Evolutionary conservation across 345 rosid genomes (phyloP).

Genomic region (Salix brachista): DNA sequence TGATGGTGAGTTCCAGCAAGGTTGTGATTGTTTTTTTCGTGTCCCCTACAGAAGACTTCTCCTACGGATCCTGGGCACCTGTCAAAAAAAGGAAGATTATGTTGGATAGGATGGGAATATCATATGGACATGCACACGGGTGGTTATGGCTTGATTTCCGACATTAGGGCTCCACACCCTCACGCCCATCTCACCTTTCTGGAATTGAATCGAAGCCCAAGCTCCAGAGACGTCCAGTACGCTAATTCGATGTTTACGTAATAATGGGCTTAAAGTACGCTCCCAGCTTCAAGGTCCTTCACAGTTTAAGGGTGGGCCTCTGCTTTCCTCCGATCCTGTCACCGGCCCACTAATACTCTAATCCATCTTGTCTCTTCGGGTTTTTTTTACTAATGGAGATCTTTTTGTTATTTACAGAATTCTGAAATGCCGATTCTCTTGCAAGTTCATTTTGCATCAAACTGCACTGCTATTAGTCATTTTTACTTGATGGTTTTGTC

Average conservation of each 20-base stretch:
- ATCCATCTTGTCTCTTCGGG: too few species aligned
- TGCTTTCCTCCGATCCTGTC: too few species aligned
- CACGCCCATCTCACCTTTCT: neutral
- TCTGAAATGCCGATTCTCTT: neutral
- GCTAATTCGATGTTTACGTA: neutral
- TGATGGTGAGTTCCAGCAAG: slow-evolving; percentile 24
- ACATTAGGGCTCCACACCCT: slow-evolving; percentile 33
- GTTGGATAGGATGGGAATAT: slow-evolving; percentile 11
- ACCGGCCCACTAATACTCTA: too few species aligned
- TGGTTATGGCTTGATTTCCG: slow-evolving; percentile 13
- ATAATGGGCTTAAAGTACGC: neutral
- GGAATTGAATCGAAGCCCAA: neutral
- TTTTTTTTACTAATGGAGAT: neutral
- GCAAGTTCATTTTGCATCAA: neutral
- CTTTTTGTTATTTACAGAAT: neutral
- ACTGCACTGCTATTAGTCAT: neutral
- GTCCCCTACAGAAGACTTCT: neutral
- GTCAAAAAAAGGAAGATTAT: neutral
- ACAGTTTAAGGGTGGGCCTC: too few species aligned
- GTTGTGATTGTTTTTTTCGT: slow-evolving; percentile 17
- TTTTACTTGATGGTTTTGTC: neutral
- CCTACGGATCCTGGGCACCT: too few species aligned
- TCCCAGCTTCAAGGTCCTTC: too few species aligned
- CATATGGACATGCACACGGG: slow-evolving; percentile 37
- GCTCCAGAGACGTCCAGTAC: neutral